Conservation (phyloP, 2,329 filamentous ascomycete species). For the Beauveria scarabaeidicola region DNA sequence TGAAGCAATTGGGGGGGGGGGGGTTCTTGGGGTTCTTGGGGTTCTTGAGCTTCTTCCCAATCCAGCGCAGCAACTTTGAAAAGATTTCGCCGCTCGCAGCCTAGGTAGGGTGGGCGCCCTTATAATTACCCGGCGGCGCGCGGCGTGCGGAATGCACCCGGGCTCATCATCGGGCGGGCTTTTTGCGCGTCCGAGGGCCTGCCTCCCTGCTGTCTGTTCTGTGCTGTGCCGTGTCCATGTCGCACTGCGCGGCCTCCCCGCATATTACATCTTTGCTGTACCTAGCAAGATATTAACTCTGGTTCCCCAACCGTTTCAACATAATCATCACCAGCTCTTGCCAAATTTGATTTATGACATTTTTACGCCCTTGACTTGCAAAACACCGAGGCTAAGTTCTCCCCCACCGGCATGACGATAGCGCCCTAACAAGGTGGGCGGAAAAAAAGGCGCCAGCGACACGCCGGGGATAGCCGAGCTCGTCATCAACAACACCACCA, state of each 20-base stretch:
- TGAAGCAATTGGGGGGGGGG: too few species aligned
- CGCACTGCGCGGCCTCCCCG: background rate
- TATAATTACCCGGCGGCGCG: too few species aligned
- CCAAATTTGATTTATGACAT: background rate
- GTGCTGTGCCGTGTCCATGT: background rate
- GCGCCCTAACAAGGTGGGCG: background rate
- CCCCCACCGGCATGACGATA: background rate
- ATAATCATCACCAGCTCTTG: too few species aligned
- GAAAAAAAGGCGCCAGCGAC: slow-evolving; percentile 5
- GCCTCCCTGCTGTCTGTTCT: background rate
- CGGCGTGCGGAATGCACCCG: background rate
- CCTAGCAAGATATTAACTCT: too few species aligned
- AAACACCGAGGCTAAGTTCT: background rate
- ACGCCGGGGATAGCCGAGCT: slow-evolving; percentile 8
- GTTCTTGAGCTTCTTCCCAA: too few species aligned
- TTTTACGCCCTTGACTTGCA: background rate
- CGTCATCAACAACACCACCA: background rate
- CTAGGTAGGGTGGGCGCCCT: background rate
- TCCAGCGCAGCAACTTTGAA: background rate
- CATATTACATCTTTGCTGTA: background rate
- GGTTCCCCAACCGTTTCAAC: too few species aligned
- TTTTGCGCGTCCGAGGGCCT: too few species aligned
- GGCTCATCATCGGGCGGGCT: too few species aligned
- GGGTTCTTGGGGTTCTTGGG: too few species aligned
- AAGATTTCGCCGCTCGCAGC: background rate